Base-by-base conservation (phyloP, 768 basidiomycete genomes). In the Suillus tomentosus region DNA sequence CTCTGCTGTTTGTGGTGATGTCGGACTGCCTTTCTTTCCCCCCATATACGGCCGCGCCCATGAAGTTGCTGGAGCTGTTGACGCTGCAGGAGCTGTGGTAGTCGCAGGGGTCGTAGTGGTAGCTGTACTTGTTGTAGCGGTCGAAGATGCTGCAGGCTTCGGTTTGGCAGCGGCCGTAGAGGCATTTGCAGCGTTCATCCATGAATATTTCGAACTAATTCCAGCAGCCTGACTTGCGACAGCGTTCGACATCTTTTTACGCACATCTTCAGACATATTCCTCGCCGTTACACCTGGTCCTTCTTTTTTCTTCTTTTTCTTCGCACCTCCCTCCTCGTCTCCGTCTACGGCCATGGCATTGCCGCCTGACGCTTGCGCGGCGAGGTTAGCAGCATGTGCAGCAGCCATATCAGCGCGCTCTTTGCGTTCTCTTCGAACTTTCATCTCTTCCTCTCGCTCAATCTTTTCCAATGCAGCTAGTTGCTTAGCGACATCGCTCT, bases 221-320 rank as follows among this genome's bases (percentile, higher is more conserved):
- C 94, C 94, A n/a, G 93, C 92, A 6, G 92, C 92, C 72, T 93
- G 92, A 67, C 88, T 90, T 27, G 94, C 94, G 7, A 92, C 91
- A 27, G 90, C 90, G 74, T 96, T 94, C 40, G 90, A 91, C 88
- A 95, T 88, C 74, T 93, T 94, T 82, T 96, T 96, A 68, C 89
- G 81, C 69, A 94, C 90, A 69, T 95, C 94, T 75, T 95, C 94
- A 6, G 88, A 90, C 91, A 96, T 93, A 72, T 94, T 95, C 63
- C 90, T 80, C 62, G 93, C 92, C 0, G 91, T 91, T 13, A 93
- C 90, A 13, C 92, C 90, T 0, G 92, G 91, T 0, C 90, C 90
- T 39, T 93, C 92, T 72, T 90, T 88, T 74, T 92, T 93, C 76
- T 90, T 85, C 77, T 83, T 83, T 75, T 92, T 92, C 79, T 90